Conservation (phyloP, 306 rosid species). For the Cucurbita pepo region DNA sequence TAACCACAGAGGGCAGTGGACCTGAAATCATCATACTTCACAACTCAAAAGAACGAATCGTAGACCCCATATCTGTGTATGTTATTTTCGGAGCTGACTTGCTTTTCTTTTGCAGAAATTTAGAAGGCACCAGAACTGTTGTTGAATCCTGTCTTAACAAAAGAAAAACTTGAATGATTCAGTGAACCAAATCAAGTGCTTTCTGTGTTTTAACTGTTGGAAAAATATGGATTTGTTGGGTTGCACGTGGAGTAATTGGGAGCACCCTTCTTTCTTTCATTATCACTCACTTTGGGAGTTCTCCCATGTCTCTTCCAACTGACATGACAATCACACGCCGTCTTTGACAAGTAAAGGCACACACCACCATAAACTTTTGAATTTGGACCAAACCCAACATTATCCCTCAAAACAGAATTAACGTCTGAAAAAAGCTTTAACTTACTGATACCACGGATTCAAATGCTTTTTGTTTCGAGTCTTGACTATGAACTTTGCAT, state of each 20-base stretch:
- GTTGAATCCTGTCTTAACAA: background rate
- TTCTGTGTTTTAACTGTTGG: background rate
- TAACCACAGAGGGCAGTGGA: background rate
- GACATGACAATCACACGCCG: background rate
- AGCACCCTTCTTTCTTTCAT: background rate
- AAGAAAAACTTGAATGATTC: background rate
- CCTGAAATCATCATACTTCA: background rate
- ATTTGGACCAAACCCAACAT: background rate
- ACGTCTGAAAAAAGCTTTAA: background rate
- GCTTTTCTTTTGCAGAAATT: background rate
- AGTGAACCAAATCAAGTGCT: background rate
- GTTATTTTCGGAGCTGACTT: background rate
- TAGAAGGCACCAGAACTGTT: background rate
- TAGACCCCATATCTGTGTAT: background rate
- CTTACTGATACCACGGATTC: background rate
- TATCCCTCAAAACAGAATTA: background rate
- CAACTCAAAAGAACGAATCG: background rate
- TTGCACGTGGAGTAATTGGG: slow-evolving; percentile 5
- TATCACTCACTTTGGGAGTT: background rate
- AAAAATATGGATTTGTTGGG: background rate
- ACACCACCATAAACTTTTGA: background rate
- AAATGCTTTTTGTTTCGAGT: background rate
- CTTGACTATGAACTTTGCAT: background rate
- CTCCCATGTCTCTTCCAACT: background rate
- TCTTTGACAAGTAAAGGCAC: background rate